phyloP scores from a whole-genome alignment of 2,329 filamentous ascomycete species.

The Leptosphaerulina australis region DNA sequence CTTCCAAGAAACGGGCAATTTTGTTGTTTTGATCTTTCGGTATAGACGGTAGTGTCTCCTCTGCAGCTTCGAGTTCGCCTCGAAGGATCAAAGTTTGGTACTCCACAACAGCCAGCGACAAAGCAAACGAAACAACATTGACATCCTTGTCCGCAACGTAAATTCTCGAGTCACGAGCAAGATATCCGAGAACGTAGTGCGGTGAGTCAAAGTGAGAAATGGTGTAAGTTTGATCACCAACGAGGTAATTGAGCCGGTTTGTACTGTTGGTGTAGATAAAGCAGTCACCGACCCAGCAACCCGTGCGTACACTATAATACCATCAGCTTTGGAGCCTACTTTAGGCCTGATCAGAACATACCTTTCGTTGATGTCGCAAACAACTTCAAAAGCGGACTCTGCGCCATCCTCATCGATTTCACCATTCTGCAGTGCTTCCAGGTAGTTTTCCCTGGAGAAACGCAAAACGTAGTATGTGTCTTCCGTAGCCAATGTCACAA shows the following conservation, averaged over 20 bases:
- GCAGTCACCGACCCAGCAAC: conserved; percentile 97
- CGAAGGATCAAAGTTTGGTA: conserved; percentile 96
- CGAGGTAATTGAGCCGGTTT: conserved; percentile 95
- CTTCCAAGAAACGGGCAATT: conserved; percentile 95
- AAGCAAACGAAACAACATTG: conserved; percentile 83
- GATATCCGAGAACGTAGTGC: conserved; percentile 94
- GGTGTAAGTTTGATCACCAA: conserved; percentile 97
- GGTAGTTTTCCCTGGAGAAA: conserved; percentile 87
- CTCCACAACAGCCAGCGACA: conserved; percentile 91
- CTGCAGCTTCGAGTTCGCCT: conserved; percentile 88
- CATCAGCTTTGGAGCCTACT: conserved; percentile 13
- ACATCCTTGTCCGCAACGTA: conserved; percentile 98
- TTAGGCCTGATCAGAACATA: conserved; percentile 48
- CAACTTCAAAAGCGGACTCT: conserved; percentile 93
- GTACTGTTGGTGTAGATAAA: conserved; percentile 98
- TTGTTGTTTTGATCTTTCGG: conserved; percentile 96
- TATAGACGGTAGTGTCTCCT: conserved; percentile 81
- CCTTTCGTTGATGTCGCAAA: conserved; percentile 93
- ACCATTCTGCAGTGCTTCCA: conserved; percentile 80
- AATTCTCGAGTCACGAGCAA: conserved; percentile 91
- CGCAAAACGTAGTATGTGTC: conserved; percentile 94
- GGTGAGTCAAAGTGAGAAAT: conserved; percentile 95
- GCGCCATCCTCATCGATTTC: conserved; percentile 89
- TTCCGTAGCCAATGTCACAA: conserved; percentile 90
- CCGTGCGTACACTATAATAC: conserved; percentile 75